Base-by-base conservation (phyloP, 1,284 basidiomycete genomes). In the Cystobasidium sp. region DNA sequence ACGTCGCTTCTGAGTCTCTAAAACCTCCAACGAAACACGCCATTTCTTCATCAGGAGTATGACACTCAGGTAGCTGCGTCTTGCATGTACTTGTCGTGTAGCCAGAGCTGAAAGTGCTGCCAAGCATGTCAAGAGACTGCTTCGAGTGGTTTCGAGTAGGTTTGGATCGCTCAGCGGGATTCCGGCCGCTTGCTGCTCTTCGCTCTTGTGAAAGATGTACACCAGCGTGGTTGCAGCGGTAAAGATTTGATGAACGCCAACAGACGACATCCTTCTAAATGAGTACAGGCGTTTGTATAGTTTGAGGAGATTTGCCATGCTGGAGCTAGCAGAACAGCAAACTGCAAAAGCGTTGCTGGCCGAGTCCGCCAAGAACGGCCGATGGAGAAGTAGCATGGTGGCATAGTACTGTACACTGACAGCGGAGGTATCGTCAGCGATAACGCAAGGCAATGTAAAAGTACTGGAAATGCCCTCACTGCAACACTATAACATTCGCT, bases 371-470 rank as follows among this genome's bases (percentile, higher is more conserved):
- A 74, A 41, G 43, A 74, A 74, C 2, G 71, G 71, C 18, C 71
- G 71, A 59, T 74, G 71, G 8, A 74, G 51, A 31, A 74, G 64
- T 16, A 74, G 31, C 71, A 74, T 74, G 20, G 56, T 58, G 9
- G 71, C 71, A 74, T 74, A 74, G 65, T 67, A 74, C 51, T 74
- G 71, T 3, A 74, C 41, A 31, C 68, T 55, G n/a, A n/a, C n/a
- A n/a, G n/a, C n/a, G n/a, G n/a, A n/a, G n/a, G n/a, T n/a, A n/a
- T n/a, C n/a, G n/a, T n/a, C n/a, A n/a, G n/a, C n/a, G n/a, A n/a
- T n/a, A n/a, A n/a, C n/a, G n/a, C n/a, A n/a, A n/a, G n/a, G n/a
- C n/a, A n/a, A n/a, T n/a, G n/a, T n/a, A n/a, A n/a, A n/a, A n/a
- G n/a, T n/a, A n/a, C n/a, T n/a, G n/a, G n/a, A n/a, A n/a, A n/a